Conservation (phyloP, 192 early-diverging fungal species). For the Backusella sp. region DNA sequence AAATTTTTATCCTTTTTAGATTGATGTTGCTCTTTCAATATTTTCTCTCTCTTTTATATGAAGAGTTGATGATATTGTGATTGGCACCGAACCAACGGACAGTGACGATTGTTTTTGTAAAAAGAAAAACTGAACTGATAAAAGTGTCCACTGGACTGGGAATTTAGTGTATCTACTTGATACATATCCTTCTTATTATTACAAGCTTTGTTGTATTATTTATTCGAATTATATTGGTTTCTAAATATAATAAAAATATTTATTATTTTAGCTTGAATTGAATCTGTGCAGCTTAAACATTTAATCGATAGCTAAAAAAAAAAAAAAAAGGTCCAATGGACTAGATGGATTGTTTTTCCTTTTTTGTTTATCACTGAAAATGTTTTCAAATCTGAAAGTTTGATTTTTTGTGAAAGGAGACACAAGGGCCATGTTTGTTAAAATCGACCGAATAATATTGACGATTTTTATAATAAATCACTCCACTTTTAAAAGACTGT, state of each 20-base stretch:
- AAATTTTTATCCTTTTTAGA: no score
- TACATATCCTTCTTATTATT: no score
- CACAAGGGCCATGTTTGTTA: background rate
- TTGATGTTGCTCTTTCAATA: no score
- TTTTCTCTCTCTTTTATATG: no score
- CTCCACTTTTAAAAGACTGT: background rate
- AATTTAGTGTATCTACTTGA: no score
- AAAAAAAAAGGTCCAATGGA: background rate
- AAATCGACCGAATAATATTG: background rate
- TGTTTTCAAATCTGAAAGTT: background rate
- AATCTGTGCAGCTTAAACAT: background rate
- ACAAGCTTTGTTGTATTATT: no score
- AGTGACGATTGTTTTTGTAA: no score
- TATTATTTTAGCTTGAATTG: background rate
- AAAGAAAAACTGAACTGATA: no score
- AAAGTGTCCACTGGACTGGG: no score
- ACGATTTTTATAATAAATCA: background rate
- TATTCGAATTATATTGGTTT: no score
- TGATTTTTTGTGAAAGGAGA: background rate
- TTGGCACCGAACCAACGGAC: no score
- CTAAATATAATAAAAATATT: background rate
- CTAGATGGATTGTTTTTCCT: background rate
- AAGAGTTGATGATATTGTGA: no score
- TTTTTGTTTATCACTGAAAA: background rate
- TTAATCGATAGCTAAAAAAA: background rate